Percentiles rank a stretch among this genome's conserved stretches.
Evolutionary conservation across 192 early-diverging fungal genomes (phyloP).

Genomic region (Cladochytrium replicatum): DNA sequence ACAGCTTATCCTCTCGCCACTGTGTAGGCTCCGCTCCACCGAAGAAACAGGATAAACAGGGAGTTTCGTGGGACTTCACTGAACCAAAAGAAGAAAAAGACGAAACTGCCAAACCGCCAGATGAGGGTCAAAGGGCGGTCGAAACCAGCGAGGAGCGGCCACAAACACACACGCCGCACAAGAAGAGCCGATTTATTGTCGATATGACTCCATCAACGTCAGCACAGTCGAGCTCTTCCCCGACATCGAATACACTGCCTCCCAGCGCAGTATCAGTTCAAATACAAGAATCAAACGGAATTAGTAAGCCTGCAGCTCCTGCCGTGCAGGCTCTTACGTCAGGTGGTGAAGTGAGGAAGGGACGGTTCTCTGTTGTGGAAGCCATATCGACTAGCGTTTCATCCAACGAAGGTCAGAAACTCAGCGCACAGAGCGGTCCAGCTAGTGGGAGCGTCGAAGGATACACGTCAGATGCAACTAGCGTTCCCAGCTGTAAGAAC

Average conservation of each 20-base stretch:
- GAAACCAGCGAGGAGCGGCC: background rate
- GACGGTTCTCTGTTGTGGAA: constrained; percentile 60
- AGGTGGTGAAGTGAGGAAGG: constrained; percentile 49
- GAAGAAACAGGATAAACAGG: constrained; percentile 16
- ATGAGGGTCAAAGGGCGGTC: background rate
- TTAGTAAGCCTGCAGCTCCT: constrained; percentile 1
- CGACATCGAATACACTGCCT: constrained; percentile 3
- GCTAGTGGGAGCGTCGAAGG: background rate
- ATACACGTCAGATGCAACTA: background rate
- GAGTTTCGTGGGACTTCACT: constrained; percentile 59
- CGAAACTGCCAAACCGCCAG: background rate
- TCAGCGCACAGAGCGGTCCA: constrained; percentile 3
- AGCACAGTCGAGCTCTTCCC: constrained; percentile 2
- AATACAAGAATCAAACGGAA: constrained; percentile 1
- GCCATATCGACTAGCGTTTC: constrained; percentile 6
- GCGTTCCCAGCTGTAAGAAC: constrained; percentile 6
- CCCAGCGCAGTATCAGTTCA: background rate
- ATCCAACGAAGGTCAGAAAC: constrained; percentile 8
- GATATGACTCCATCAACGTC: constrained; percentile 1
- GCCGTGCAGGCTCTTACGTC: background rate
- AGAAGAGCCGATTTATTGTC: background rate
- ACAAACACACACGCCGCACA: constrained; percentile 3
- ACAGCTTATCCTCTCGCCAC: background rate
- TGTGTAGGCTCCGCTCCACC: too few relatives aligned
- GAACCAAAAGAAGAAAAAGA: constrained; percentile 26